These are phyloP conservation scores for Cyclotella sp. DNA, from an alignment of 108 stramenopile species.

Conservation along the genomic window DNA sequence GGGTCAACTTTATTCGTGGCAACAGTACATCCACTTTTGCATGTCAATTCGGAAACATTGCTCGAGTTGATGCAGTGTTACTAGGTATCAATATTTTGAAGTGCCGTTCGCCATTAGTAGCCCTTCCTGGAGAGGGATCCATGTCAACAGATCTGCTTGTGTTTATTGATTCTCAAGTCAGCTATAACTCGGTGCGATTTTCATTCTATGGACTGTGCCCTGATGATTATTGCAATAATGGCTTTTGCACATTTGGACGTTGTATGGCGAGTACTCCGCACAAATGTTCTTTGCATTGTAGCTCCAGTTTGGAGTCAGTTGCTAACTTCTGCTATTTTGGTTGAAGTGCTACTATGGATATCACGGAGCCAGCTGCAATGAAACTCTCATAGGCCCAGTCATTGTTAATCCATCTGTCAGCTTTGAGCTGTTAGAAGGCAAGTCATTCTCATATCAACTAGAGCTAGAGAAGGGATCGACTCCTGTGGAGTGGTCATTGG, in stretches of 20 bases:
- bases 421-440: constrained; percentile 21
- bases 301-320: too few relatives aligned
- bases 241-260: constrained; percentile 38
- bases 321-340: too few relatives aligned
- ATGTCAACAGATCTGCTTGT: constrained; percentile 17
- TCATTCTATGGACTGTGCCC: constrained; percentile 33
- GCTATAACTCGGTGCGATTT: constrained; percentile 38
- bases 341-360: constrained; percentile 21
- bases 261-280: too few relatives aligned
- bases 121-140: constrained; percentile 1
- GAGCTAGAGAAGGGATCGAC: constrained; percentile 23
- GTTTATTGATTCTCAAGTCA: constrained; percentile 11
- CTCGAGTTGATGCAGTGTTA: background rate
- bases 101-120: constrained; percentile 20
- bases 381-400: constrained; percentile 22
- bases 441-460: constrained; percentile 32
- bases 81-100: constrained; percentile 6
- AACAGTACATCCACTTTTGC: constrained; percentile 14
- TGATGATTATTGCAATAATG: constrained; percentile 24
- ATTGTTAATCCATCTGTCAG: constrained; percentile 2
- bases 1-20: constrained; percentile 18
- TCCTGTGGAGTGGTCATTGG: constrained; percentile 32
- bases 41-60: constrained; percentile 24
- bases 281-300: too few relatives aligned
- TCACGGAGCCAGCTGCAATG: constrained; percentile 16